Percentiles rank a stretch among this genome's conserved stretches.
phyloP scores from a whole-genome alignment of 345 rosid genomes.

The Heritiera littoralis region DNA sequence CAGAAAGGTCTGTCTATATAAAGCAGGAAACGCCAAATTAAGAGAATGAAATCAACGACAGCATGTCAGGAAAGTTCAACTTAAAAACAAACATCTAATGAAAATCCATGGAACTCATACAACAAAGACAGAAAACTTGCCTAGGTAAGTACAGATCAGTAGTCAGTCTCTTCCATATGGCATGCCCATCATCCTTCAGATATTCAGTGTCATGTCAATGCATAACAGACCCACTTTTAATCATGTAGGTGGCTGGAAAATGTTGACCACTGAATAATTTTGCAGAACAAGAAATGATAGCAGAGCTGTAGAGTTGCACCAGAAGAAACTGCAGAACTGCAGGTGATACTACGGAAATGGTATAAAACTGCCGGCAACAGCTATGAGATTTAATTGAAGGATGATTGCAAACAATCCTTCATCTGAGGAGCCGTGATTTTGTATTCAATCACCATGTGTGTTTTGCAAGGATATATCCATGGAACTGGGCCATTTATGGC shows the following conservation, averaged over 20 bases:
- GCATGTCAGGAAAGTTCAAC: conserved; percentile 23
- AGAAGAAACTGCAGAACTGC: conserved; percentile 4
- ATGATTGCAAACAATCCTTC: background rate
- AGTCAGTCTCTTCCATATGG: conserved; percentile 35
- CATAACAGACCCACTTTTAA: conserved; percentile 19
- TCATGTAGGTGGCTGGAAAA: background rate
- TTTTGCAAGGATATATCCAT: conserved; percentile 6
- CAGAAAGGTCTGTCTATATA: conserved; percentile 8
- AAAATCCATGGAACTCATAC: conserved; percentile 36
- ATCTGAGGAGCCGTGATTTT: background rate
- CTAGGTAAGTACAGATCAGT: conserved; percentile 38
- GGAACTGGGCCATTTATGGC: background rate
- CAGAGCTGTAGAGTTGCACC: background rate
- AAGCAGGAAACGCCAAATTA: conserved; percentile 18
- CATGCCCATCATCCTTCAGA: conserved; percentile 32
- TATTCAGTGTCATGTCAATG: conserved; percentile 23
- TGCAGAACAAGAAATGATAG: background rate
- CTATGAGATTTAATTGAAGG: background rate
- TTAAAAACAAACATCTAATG: conserved; percentile 19
- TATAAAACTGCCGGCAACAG: conserved; percentile 4
- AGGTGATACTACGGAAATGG: background rate
- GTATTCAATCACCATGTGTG: background rate
- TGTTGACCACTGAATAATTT: background rate
- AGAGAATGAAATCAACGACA: conserved; percentile 23
- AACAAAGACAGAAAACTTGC: conserved; percentile 56